Percentiles rank a stretch among this genome's conserved stretches.
Evolutionary conservation across 2,329 filamentous ascomycete genomes (phyloP).

Genomic region (Coniochaeta ligniaria): DNA sequence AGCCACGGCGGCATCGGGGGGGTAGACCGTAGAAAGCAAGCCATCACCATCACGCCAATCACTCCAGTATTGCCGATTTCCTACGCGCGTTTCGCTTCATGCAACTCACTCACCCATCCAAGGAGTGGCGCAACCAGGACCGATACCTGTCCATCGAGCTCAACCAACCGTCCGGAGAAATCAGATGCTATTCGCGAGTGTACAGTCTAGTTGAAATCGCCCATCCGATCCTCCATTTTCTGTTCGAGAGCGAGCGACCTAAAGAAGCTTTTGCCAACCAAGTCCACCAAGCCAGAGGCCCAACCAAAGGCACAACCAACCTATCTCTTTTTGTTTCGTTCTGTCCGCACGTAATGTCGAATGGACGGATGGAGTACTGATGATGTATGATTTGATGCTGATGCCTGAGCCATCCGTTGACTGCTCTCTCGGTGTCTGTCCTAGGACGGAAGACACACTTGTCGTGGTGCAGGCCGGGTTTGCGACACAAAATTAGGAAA

Average conservation of each 20-base stretch:
- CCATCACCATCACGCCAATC: conserved; percentile 4
- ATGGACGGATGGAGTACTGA: background rate
- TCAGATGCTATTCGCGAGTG: conserved; percentile 31
- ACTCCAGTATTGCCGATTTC: conserved; percentile 2
- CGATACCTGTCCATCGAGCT: conserved; percentile 17
- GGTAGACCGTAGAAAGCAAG: background rate
- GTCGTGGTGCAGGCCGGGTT: background rate
- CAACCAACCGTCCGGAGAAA: conserved; percentile 21
- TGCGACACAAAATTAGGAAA: background rate
- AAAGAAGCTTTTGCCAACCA: background rate
- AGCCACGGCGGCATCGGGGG: background rate
- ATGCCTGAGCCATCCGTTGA: background rate
- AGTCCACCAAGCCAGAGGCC: background rate
- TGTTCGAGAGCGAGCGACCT: conserved; percentile 2
- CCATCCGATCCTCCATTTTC: conserved; percentile 23
- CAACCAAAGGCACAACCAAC: background rate
- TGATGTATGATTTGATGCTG: background rate
- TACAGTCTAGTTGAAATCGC: conserved; percentile 30
- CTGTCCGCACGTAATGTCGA: background rate
- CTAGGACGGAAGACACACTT: background rate
- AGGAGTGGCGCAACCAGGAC: conserved; percentile 10
- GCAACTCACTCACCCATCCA: conserved; percentile 10
- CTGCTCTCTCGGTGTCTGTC: background rate
- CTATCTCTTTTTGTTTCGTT: background rate
- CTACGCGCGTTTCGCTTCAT: conserved; percentile 9